Evolutionary conservation across 495 filamentous ascomycete species (phyloP), one percentile per base, ranked within the genome.

Genomic region (Talaromyces liani): DNA sequence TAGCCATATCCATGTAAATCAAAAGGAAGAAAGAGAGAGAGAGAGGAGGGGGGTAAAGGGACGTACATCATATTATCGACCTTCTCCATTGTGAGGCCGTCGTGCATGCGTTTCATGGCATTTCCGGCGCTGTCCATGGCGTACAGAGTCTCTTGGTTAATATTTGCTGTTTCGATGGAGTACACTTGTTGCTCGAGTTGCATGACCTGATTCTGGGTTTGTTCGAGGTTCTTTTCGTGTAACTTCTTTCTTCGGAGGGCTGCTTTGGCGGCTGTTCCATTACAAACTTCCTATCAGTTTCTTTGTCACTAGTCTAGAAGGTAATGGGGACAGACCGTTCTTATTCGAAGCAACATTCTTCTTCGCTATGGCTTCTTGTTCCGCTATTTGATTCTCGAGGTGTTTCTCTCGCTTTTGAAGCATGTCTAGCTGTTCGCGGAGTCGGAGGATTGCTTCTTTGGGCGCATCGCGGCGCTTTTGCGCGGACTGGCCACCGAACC

Each of bases 181-280:
- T 93, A 94, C 70, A 99, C 93, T 72, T 99, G 92, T 69, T 92
- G 90, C 71, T 98, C 94, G 14, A 99, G 82, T 45, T 93, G 95
- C 62, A 85, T 84, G 77, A 96, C 92, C 75, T 98, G 95, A 36
- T 88, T 85, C 36, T 85, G 82, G 8, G 93, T 98, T 74, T 96
- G 91, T 63, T 94, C 90, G 54, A 97, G 85, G 64, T 91, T 90
- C 79, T 91, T 89, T 73, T 96, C 91, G 71, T 92, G 90, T 65
- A 83, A 79, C 85, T 99, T 97, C 84, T 98, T 99, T 69, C 94
- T 87, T 79, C 91, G 87, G 49, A 98, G 82, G n/a, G 94, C 94
- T 65, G 87, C 85, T 78, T 93, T 91, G 47, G 94, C 94, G 70
- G 86, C 94, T 98, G 55, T 3, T 24, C 59, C 36, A 8, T 41